Base-by-base conservation (phyloP, 495 filamentous ascomycete genomes). In the Cladorrhinum samala region DNA sequence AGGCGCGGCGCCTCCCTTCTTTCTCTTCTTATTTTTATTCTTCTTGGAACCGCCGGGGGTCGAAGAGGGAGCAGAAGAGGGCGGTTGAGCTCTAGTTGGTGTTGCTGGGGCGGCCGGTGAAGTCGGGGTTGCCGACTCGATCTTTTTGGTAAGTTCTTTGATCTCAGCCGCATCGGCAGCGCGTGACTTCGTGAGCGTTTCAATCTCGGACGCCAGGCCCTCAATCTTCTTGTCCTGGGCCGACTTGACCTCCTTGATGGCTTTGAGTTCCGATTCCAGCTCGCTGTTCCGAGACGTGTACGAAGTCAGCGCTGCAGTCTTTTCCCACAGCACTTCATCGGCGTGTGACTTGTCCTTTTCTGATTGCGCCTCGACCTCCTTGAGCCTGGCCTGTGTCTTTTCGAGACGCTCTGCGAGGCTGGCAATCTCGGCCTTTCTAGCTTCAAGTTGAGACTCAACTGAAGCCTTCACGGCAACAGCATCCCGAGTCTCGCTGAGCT, bases 21-120 rank as follows among this genome's bases (percentile, higher is more conserved):
- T 83, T 76, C 89, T 95, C 78, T 93, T 95, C 76, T 92, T 95
- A 66, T 92, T 93, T 47, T 84, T 88, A 44, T 87, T 93, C 63
- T 88, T 95, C 74, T 90, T 93, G 66, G 85, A 89, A 17, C 69
- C 68, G 30, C 24, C 21, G 3, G 45, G 9, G 9, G 45, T 8
- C 6, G 23, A 11, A 25, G 11, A 16, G 1, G 18, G 16, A 9
- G 45, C 2, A 2, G n/a, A 14, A 17, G 17, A 18, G 13, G 17
- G 11, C 9, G 62, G 41, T 18, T 70, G 48, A 4, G 58, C 46
- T 11, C 56, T 52, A 20, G 64, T 42, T 19, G 59, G 17, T 41
- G 9, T 62, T 52, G 23, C 57, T 3, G 52, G 16, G 24, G 62
- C 39, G 20, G 54, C 50, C 13, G 24, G 23, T 16, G 50, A 40